Evolutionary conservation across 1,284 basidiomycete species (phyloP).

Genomic region (Puccinia horiana): DNA sequence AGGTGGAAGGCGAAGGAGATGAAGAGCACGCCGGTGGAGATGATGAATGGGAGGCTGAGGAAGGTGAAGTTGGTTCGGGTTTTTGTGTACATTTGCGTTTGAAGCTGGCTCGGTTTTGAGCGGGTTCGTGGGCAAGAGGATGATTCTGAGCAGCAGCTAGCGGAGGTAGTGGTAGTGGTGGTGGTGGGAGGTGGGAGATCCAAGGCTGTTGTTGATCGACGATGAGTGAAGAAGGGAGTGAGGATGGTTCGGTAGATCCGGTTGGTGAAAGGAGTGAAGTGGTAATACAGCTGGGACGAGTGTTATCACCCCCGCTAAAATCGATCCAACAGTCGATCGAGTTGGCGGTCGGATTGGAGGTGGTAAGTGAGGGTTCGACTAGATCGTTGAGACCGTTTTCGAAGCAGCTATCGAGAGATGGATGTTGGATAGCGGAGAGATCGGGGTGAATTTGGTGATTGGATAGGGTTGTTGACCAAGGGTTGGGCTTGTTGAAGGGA

Average conservation of each 20-base stretch:
- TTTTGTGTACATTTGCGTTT: neutral
- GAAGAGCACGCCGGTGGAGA: neutral
- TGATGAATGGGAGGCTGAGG: neutral
- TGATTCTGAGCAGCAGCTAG: neutral
- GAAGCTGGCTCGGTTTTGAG: neutral
- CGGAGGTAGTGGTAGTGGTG: neutral
- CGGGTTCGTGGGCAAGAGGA: neutral
- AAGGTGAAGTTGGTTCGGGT: neutral
- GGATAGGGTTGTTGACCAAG: too few relatives aligned
- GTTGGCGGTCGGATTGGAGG: neutral
- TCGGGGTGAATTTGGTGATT: neutral
- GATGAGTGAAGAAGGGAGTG: neutral
- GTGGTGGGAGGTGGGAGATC: neutral
- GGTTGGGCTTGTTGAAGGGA: neutral
- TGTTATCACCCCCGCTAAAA: constrained; percentile 4
- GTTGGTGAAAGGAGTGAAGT: neutral
- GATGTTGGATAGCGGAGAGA: neutral
- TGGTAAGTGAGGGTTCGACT: neutral
- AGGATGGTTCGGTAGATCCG: neutral
- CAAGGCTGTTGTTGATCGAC: neutral
- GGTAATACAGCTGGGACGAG: neutral
- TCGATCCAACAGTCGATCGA: constrained; percentile 31
- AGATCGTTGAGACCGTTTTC: neutral
- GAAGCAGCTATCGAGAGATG: neutral
- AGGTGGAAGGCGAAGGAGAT: neutral